phyloP scores from a whole-genome alignment of 768 basidiomycete species.

The Russula earlei region DNA sequence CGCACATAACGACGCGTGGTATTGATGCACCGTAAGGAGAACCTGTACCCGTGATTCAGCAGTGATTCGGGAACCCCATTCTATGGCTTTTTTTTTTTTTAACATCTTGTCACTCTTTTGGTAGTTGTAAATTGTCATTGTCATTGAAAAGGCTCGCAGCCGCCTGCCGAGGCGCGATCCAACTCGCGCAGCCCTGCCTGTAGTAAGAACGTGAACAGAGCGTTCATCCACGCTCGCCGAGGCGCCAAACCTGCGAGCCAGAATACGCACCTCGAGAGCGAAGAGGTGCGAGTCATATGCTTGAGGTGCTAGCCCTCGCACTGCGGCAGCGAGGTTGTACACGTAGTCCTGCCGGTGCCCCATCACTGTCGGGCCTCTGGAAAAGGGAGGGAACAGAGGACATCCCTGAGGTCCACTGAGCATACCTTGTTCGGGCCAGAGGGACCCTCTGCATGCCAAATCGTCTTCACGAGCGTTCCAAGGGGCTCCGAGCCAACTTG shows the following conservation, averaged over 20 bases:
- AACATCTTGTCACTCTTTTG: background rate
- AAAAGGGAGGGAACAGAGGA: too few species aligned
- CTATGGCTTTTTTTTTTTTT: background rate
- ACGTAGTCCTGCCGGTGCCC: slow-evolving; percentile 65
- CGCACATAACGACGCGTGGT: background rate
- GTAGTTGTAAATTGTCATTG: background rate
- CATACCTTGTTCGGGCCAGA: slow-evolving; percentile 83
- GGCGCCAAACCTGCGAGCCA: background rate
- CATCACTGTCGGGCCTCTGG: background rate
- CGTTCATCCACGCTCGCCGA: too few species aligned
- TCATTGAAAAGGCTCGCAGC: background rate
- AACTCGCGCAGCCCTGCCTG: slow-evolving; percentile 14
- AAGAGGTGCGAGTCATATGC: slow-evolving; percentile 70
- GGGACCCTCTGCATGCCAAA: slow-evolving; percentile 71
- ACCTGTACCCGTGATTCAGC: too few species aligned
- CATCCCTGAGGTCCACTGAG: too few species aligned
- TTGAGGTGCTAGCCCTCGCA: slow-evolving; percentile 63
- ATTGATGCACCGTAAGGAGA: slow-evolving; percentile 25
- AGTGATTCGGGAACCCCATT: too few species aligned
- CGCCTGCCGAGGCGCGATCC: background rate
- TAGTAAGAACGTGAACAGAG: too few species aligned
- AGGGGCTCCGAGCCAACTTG: slow-evolving; percentile 78
- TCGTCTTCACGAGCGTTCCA: slow-evolving; percentile 53
- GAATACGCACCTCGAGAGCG: slow-evolving; percentile 55
- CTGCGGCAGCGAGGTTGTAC: slow-evolving; percentile 62